Evolutionary conservation across 1,284 basidiomycete species (phyloP), one percentile per base, ranked within the genome.

Genomic region (Ustilago curta): DNA sequence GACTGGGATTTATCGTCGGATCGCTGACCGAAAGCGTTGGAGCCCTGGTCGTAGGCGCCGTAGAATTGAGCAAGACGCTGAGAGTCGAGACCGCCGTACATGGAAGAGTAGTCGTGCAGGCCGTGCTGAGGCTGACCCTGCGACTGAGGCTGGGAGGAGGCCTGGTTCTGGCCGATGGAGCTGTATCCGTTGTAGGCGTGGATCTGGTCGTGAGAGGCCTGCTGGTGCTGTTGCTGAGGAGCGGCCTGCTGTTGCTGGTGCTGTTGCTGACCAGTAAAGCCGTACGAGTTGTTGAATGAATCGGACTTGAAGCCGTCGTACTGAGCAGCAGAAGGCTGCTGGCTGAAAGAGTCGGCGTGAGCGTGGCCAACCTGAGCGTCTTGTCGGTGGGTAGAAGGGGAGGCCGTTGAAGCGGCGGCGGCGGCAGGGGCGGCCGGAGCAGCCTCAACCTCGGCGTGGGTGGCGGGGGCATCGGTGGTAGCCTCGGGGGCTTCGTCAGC

Each of bases 11-110:
- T 77, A 59, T 78, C 70, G 54, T 77, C 64, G 48, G 65, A 52
- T 45, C 70, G 71, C 68, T 75, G 70, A 39, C 72, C 72, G 49
- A 73, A 79, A 21, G 67, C 69, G 55, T 60, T 71, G 49, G 73
- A 64, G 37, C 65, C 62, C 61, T 81, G 77, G 68, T 81, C 79
- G 72, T 81, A 81, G 35, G 69, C 65, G 51, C 79, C 77, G 65
- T 82, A 82, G 64, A 81, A 78, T 59, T 73, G 67, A 35, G 79
- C 72, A 21, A 80, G 78, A n/a, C 81, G 70, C 58, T 82, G 79
- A 12, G 77, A 61, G 65, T 81, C 80, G 45, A 78, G 65, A 47
- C 79, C 76, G 40, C 76, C 81, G 67, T 83, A 84, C 73, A 78
- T 73, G 52, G 80, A 77, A 42, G 77, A 77, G 63, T 77, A 69